Percentiles rank a stretch among this genome's conserved stretches.
These are phyloP conservation scores for Leccinellum albellum DNA, from an alignment of 768 basidiomycete genomes.

Conservation along the genomic window DNA sequence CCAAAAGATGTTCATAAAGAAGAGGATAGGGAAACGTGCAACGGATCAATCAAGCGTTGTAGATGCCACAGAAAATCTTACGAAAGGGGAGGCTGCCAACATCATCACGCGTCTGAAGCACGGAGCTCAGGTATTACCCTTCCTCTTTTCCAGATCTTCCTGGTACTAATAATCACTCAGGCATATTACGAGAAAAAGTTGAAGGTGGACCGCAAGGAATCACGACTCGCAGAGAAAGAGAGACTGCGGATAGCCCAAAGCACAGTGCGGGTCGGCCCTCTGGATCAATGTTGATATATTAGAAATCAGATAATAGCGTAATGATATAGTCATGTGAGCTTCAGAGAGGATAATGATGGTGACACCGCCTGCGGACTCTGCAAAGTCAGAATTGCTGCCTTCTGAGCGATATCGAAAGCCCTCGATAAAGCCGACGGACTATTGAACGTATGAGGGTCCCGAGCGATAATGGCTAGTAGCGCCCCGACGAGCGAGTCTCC, in stretches of 20 bases:
- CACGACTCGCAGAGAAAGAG: conserved; percentile 44
- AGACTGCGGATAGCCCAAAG: conserved; percentile 46
- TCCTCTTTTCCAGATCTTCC: neutral
- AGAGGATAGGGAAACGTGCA: conserved; percentile 42
- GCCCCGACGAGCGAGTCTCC: conserved; percentile 90
- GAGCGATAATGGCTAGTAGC: conserved; percentile 62
- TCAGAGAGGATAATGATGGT: conserved; percentile 45
- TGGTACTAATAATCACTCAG: conserved; percentile 30
- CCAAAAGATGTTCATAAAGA: conserved; percentile 56
- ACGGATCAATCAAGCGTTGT: conserved; percentile 16
- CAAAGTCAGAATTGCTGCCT: conserved; percentile 59
- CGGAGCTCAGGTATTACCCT: conserved; percentile 57
- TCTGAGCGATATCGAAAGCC: conserved; percentile 55
- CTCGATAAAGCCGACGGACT: conserved; percentile 41
- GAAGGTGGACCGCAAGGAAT: conserved; percentile 38
- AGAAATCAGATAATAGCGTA: neutral
- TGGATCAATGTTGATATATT: conserved; percentile 21
- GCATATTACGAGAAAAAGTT: conserved; percentile 53
- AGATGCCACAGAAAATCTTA: conserved; percentile 43
- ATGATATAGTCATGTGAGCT: neutral
- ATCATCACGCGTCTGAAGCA: conserved; percentile 76
- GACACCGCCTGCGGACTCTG: conserved; percentile 61
- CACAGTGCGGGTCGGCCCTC: conserved; percentile 59
- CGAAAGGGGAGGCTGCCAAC: conserved; percentile 76
- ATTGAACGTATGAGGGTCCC: conserved; percentile 42